Base-by-base conservation (phyloP, 2,329 filamentous ascomycete species). In the Metarhizium sp. region DNA sequence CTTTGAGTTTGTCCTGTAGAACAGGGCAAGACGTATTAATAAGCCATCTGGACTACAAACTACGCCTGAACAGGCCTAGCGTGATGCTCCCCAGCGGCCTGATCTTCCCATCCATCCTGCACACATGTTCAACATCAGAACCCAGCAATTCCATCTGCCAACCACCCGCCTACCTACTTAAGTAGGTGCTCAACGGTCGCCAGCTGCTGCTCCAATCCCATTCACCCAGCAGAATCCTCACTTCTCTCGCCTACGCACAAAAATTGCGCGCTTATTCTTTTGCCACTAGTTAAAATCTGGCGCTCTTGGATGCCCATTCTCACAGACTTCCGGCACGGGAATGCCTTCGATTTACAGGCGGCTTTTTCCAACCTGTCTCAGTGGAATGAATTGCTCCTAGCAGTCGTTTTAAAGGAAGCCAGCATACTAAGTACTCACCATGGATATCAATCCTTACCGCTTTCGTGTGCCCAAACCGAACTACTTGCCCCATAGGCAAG, bases 401-500 rank as follows among this genome's bases (percentile, higher is more conserved):
- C 38, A 20, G n/a, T 6, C 7, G 18, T 16, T 20, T 45, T 16
- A 20, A 20, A 18, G 14, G 45, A 30, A 30, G 25, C 25, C 13
- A 4, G 42, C 42, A 48, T 30, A 5, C 5, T 18, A 30, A 46
- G 6, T 16, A 10, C 14, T 48, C 45, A 30, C 36, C 59, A 67
- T 70, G 67, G 63, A 77, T 60, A 70, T 71, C 63, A 69, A 78
- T 62, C 67, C 74, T 42, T 82, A 81, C 69, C 72, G 73, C 58
- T 77, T 77, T 59, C 75, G 77, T 63, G 74, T 78, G 7, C 80
- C 80, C 40, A 81, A 78, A 64, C 78, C 81, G 42, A 84, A 84
- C 65, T 84, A 84, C 60, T 71, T 84, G 11, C 80, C 81, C 48
- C 79, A 82, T 65, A 77, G 75, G 58, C 63, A 73, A 36, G 75